Base-by-base conservation (phyloP, 2,329 filamentous ascomycete genomes). In the Exophiala alcalophila region DNA sequence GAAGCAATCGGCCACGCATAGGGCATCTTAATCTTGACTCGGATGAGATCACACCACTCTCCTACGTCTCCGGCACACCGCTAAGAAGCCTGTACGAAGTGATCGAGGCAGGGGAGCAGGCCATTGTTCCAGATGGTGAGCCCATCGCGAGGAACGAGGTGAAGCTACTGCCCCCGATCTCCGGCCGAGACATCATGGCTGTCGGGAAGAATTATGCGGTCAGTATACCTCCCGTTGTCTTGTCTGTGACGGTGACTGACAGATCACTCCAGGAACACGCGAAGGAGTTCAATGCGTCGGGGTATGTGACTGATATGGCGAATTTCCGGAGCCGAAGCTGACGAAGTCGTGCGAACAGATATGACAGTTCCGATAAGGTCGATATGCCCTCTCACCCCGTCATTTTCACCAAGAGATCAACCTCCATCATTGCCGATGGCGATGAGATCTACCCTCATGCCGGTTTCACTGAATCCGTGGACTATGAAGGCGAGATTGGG, bases 401-500 rank as follows among this genome's bases (percentile, higher is more conserved):
- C 21, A 51, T 54, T 18, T 54, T 54, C 30, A 52, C 45, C 11
- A 54, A 54, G 15, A 40, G 48, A 18, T 30, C 21, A 4, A 77
- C 74, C 0, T 74, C 71, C 2, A 75, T 77, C 43, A 69, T 77
- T 26, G 71, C 69, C 0, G 34, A 46, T 42, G 67, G 65, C 0
- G 69, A 76, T 2, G 63, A 67, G 0, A 71, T 78, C 8, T 63
- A 65, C 3, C 65, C 65, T 2, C 71, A 75, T 52, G 52, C 59
- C 0, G 62, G 61, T 0, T 78, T 77, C 49, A 76, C 74, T 1
- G 44, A 67, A 7, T 74, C 67, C 1, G 50, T 70, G 1, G 76
- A 78, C 52, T 79, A 78, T 44, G 76, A 78, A 47, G 75, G 75
- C 11, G 75, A 79, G 47, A 67, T 80, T 31, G 73, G 73, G 0